Conservation (phyloP, 139 green algal species). For the Zygnema cylindricum region DNA sequence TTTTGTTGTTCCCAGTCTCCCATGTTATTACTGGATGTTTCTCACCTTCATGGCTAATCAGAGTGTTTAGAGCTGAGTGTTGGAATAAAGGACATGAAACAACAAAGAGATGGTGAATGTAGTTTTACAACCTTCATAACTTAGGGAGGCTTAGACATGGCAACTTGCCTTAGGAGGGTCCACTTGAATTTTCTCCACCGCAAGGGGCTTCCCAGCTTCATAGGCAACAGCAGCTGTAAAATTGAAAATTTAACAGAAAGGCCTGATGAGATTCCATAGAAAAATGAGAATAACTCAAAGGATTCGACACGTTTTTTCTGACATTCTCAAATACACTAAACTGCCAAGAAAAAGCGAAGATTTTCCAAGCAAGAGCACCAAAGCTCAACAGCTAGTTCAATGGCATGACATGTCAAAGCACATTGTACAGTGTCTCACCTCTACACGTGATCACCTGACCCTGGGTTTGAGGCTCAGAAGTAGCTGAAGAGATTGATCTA, state of each 20-base stretch:
- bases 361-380: background rate
- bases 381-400: background rate
- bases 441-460: conserved; percentile 40
- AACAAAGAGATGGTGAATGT: no score
- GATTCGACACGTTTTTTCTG: background rate
- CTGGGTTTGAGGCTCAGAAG: background rate
- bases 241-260: background rate
- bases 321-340: no score
- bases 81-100: no score
- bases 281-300: background rate
- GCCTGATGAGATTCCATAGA: conserved; percentile 7
- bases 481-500: background rate
- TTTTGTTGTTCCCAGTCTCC: no score
- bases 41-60: no score
- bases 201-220: conserved; percentile 78
- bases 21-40: no score
- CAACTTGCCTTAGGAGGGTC: conserved; percentile 79
- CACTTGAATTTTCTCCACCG: conserved; percentile 83
- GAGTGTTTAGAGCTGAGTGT: no score
- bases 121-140: no score
- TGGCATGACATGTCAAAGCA: no score
- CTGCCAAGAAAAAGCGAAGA: background rate
- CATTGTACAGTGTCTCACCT: conserved; percentile 21
- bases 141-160: background rate
- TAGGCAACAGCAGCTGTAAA: conserved; percentile 86